A percentile compares a stretch with the other conserved stretches of the same genome.
These are phyloP conservation scores for Picea glauca DNA, from an alignment of 75 land plant species.

Conservation along the genomic window DNA sequence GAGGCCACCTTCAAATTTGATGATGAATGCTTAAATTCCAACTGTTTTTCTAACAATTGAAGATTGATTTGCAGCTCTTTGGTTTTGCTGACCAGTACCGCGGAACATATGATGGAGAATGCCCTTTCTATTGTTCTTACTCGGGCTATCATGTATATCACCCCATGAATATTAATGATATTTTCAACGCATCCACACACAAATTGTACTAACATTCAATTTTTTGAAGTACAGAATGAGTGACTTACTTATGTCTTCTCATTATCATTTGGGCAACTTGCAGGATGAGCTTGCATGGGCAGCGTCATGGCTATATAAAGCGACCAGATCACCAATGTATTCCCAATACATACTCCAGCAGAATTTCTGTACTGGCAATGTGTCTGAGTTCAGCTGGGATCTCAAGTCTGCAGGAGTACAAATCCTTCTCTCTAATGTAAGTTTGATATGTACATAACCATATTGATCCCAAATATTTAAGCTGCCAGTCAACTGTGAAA, in stretches of 20 bases:
- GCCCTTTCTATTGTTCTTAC: slow-evolving; percentile 96
- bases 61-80: slow-evolving; percentile 53
- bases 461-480: not conserved
- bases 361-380: slow-evolving; percentile 21
- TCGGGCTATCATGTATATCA: slow-evolving; percentile 74
- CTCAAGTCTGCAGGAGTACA: slow-evolving; percentile 67
- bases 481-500: not conserved
- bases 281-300: slow-evolving; percentile 94
- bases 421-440: slow-evolving; percentile 48
- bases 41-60: too few relatives aligned
- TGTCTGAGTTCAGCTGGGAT: slow-evolving; percentile 72
- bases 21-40: not conserved
- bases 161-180: not conserved
- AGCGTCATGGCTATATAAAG: slow-evolving; percentile 82
- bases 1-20: not conserved
- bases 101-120: slow-evolving; percentile 75
- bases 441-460: not conserved
- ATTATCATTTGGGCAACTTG: not conserved
- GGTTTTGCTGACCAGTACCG: slow-evolving; percentile 53
- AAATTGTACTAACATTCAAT: not conserved
- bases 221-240: not conserved
- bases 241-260: not conserved
- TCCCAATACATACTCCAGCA: slow-evolving; percentile 49
- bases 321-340: slow-evolving; percentile 36
- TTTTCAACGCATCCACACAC: not conserved